These are phyloP conservation scores for Nepenthes alata DNA, from an alignment of 179 eudicot species.

Conservation along the genomic window DNA sequence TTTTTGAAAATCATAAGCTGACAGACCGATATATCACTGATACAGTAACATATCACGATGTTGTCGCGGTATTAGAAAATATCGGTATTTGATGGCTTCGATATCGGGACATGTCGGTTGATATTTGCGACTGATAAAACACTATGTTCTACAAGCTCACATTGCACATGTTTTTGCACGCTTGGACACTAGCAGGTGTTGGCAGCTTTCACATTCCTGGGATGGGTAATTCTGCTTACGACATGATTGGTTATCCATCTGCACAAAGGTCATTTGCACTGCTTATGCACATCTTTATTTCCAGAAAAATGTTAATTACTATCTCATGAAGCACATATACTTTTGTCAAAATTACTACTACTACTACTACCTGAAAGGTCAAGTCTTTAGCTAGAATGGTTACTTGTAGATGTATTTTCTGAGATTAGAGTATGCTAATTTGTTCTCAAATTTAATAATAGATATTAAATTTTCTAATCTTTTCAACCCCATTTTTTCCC, in stretches of 20 bases:
- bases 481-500: slow-evolving; percentile 4
- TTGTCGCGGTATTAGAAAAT: no score
- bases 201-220: slow-evolving; percentile 92
- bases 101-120: no score
- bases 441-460: background rate
- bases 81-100: no score
- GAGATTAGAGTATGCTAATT: no score
- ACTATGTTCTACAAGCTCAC: slow-evolving; percentile 69
- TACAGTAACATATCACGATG: no score
- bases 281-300: slow-evolving; percentile 54
- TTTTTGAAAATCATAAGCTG: no score
- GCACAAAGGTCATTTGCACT: slow-evolving; percentile 99
- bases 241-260: slow-evolving; percentile 89
- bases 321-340: slow-evolving; percentile 19
- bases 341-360: background rate
- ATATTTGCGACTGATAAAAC: slow-evolving; percentile 13
- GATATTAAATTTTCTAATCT: slow-evolving; percentile 4
- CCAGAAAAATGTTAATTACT: slow-evolving; percentile 19
- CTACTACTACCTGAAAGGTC: slow-evolving; percentile 24
- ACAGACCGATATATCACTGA: no score
- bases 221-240: slow-evolving; percentile 83
- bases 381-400: slow-evolving; percentile 6
- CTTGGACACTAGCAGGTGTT: slow-evolving; percentile 98
- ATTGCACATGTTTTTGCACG: slow-evolving; percentile 84
- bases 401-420: no score